Evolutionary conservation across 2,329 filamentous ascomycete species (phyloP).

Genomic region (Alternaria hordeiaustralica): DNA sequence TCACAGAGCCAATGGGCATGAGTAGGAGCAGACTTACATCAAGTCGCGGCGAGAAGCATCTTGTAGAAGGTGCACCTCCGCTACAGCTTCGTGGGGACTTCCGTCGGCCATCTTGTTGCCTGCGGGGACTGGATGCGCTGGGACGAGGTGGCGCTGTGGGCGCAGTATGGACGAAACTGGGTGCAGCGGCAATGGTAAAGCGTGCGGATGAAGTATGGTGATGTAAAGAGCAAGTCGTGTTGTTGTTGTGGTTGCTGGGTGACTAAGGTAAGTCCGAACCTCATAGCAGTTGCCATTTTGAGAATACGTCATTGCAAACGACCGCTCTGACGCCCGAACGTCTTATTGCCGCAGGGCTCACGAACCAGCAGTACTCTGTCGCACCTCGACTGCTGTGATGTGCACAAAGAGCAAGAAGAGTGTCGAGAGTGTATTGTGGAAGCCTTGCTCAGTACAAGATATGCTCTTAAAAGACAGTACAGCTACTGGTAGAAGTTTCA

Average conservation of each 20-base stretch:
- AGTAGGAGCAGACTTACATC: fast-evolving
- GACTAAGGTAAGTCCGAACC: not conserved
- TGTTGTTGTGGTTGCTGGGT: not conserved
- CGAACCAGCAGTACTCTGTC: too few relatives aligned
- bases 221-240: not conserved
- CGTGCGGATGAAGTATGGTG: not conserved
- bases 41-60: not conserved
- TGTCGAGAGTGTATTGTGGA: too few relatives aligned
- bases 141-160: not conserved
- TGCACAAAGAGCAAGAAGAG: too few relatives aligned
- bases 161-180: fast-evolving
- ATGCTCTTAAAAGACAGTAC: too few relatives aligned
- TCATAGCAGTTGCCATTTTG: not conserved
- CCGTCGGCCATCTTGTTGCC: not conserved
- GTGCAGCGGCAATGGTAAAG: not conserved
- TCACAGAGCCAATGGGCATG: fast-evolving
- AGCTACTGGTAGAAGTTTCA: too few relatives aligned
- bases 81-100: not conserved
- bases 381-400: too few relatives aligned
- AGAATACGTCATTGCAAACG: not conserved
- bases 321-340: not conserved
- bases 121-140: not conserved
- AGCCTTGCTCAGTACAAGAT: too few relatives aligned
- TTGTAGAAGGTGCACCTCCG: not conserved
- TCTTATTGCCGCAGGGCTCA: too few relatives aligned